Evolutionary conservation across 805 yeast species (phyloP), one percentile per base, ranked within the genome.

Genomic region (Metschnikowia koreensis): DNA sequence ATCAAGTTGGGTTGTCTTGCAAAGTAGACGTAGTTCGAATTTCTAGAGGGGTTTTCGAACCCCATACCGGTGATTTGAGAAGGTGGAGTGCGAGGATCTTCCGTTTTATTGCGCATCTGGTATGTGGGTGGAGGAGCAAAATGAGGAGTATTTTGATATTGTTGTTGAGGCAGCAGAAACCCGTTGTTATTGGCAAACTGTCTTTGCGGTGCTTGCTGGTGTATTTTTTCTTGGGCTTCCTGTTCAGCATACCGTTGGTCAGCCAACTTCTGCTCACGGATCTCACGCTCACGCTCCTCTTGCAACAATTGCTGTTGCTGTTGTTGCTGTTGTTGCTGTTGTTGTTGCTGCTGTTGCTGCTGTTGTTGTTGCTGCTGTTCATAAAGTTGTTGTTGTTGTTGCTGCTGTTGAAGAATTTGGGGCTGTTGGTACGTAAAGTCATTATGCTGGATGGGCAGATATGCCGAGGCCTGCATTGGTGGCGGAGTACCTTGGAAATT

Each of bases 1-100:
- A 90, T 77, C 61, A 80, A 71, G 57, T 87, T 91, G 0, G 97
- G 97, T 61, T 87, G 90, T 52, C 97, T 80, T 59, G 85, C 90
- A 70, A 91, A 87, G 60, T 82, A 79, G 55, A 86, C 88, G 60
- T 75, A 31, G 51, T 52, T 53, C 36, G 53, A 40, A 34, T 49
- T 46, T 29, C 22, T 15, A 6, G 46, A 28, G 27, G 41, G 29
- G n/a, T 47, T 46, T n/a, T 48, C 48, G 17, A 31, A n/a, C 29
- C 41, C 46, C n/a, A 38, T 36, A 6, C 41, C 40, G 6, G 34
- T 40, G 10, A 46, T 28, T 31, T 53, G 56, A 5, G 51, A 31
- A 2, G 58, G 51, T 5, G 59, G 54, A 7, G 57, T 52, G 38
- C 51, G 59, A 2, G 59, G 53, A 3, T 44, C 41, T 2, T 46